Percentiles rank a stretch among this genome's conserved stretches.
phyloP scores from a whole-genome alignment of 139 green algal genomes.

The Picochlorum sp. region DNA sequence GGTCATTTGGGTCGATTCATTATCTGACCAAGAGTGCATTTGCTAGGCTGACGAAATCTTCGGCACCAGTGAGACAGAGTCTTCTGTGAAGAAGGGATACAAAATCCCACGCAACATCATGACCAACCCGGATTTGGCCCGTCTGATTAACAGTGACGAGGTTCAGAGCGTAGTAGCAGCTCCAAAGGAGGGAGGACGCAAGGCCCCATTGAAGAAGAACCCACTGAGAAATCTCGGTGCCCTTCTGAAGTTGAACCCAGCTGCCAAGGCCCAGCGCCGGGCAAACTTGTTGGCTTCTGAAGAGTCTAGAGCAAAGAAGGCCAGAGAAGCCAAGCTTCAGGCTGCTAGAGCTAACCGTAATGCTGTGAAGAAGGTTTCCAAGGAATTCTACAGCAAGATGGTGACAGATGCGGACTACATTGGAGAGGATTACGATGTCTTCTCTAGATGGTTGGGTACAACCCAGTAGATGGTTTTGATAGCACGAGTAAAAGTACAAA shows the following conservation, averaged over 20 bases:
- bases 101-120: slow-evolving; percentile 82
- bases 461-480: slow-evolving; percentile 5
- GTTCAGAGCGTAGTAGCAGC: slow-evolving; percentile 73
- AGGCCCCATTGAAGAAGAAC: slow-evolving; percentile 91
- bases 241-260: slow-evolving; percentile 96
- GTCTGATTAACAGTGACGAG: slow-evolving; percentile 97
- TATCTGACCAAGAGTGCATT: slow-evolving; percentile 97
- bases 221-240: slow-evolving; percentile 92
- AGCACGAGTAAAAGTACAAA: too few species aligned
- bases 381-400: slow-evolving; percentile 67
- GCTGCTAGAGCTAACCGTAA: slow-evolving; percentile 29
- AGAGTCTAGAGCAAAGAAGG: slow-evolving; percentile 30
- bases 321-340: slow-evolving; percentile 35
- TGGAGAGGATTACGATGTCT: slow-evolving; percentile 88
- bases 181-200: slow-evolving; percentile 45
- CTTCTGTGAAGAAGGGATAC: slow-evolving; percentile 89
- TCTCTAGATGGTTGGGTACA: slow-evolving; percentile 61
- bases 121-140: slow-evolving; percentile 86
- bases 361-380: slow-evolving; percentile 23
- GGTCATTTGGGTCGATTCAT: slow-evolving; percentile 96
- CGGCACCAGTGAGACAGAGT: slow-evolving; percentile 58
- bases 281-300: slow-evolving; percentile 47
- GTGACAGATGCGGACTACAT: slow-evolving; percentile 77
- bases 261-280: slow-evolving; percentile 64
- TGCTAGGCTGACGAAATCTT: slow-evolving; percentile 85